Conservation (phyloP, 208 protist species). For the Acanthamoeba lenticulata region DNA sequence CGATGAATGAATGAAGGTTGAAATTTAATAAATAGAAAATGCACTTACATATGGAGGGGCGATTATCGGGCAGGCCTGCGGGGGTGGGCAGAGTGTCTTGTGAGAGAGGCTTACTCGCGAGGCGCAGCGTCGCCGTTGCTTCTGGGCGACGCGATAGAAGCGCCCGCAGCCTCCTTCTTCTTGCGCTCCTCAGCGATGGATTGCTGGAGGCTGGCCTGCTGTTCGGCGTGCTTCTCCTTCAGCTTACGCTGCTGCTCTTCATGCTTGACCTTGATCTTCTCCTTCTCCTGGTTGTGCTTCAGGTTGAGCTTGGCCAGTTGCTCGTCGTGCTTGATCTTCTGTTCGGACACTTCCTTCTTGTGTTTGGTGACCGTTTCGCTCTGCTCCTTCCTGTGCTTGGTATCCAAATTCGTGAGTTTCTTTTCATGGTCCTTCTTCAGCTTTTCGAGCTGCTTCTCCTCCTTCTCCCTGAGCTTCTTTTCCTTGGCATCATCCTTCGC, state of each 20-base stretch:
- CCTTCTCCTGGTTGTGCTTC: slow-evolving; percentile 57
- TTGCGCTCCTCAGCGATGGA: neutral
- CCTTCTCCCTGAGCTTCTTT: slow-evolving; percentile 61
- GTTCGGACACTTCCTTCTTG: slow-evolving; percentile 43
- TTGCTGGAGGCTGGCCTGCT: slow-evolving; percentile 40
- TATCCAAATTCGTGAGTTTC: neutral
- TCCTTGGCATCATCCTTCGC: slow-evolving; percentile 47
- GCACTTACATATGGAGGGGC: too few species aligned
- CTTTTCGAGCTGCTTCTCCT: slow-evolving; percentile 60
- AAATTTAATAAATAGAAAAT: too few species aligned
- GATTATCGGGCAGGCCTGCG: too few species aligned
- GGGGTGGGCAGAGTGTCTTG: too few species aligned
- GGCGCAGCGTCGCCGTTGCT: neutral
- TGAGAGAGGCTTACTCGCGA: neutral
- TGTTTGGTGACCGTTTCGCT: neutral
- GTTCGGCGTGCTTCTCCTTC: slow-evolving; percentile 54
- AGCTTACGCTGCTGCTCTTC: slow-evolving; percentile 44
- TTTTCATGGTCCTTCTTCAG: slow-evolving; percentile 39
- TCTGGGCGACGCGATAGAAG: neutral
- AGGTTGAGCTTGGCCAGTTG: slow-evolving; percentile 33
- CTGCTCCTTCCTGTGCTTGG: slow-evolving; percentile 49
- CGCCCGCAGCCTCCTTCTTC: neutral
- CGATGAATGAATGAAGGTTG: too few species aligned
- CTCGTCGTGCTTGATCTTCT: slow-evolving; percentile 65
- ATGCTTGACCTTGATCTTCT: slow-evolving; percentile 23